Conservation (phyloP, 352 stramenopile species). For the Phytophthora pseudosyringae region DNA sequence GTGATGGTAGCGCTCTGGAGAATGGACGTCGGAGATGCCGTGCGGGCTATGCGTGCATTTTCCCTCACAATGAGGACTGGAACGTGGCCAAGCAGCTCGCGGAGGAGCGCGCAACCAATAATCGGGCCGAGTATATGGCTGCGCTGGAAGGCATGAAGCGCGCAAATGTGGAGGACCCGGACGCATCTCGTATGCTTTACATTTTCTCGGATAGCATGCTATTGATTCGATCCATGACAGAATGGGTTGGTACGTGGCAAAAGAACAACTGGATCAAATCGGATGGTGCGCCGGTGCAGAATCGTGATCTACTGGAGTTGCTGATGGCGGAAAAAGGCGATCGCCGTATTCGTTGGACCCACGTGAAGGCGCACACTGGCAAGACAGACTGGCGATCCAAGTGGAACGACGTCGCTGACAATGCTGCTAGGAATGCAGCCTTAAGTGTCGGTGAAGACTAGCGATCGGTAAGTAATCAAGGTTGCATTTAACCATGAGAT, state of each 20-base stretch:
- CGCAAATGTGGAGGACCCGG: constrained; percentile 62
- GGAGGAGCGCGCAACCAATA: constrained; percentile 55
- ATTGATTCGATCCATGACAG: constrained; percentile 82
- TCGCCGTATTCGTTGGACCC: constrained; percentile 63
- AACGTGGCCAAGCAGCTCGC: constrained; percentile 64
- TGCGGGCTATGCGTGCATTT: constrained; percentile 78
- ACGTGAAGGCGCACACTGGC: constrained; percentile 72
- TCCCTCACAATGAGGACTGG: constrained; percentile 68
- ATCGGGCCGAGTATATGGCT: constrained; percentile 63
- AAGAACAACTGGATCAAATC: constrained; percentile 73
- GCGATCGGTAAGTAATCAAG: not conserved
- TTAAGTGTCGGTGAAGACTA: constrained; percentile 17
- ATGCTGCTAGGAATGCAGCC: constrained; percentile 48
- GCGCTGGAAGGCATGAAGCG: constrained; percentile 70
- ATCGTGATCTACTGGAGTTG: constrained; percentile 71
- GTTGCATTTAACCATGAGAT: too few species aligned
- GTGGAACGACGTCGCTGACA: constrained; percentile 77
- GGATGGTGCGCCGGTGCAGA: constrained; percentile 57
- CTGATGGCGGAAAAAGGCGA: constrained; percentile 50
- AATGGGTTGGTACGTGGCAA: constrained; percentile 70
- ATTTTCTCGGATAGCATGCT: constrained; percentile 86
- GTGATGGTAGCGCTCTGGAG: constrained; percentile 72
- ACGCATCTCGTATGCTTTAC: constrained; percentile 42
- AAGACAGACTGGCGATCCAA: constrained; percentile 69
- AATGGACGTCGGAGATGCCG: constrained; percentile 62